Evolutionary conservation across 2,329 filamentous ascomycete species (phyloP).

Genomic region (Pyrenochaeta sp.): DNA sequence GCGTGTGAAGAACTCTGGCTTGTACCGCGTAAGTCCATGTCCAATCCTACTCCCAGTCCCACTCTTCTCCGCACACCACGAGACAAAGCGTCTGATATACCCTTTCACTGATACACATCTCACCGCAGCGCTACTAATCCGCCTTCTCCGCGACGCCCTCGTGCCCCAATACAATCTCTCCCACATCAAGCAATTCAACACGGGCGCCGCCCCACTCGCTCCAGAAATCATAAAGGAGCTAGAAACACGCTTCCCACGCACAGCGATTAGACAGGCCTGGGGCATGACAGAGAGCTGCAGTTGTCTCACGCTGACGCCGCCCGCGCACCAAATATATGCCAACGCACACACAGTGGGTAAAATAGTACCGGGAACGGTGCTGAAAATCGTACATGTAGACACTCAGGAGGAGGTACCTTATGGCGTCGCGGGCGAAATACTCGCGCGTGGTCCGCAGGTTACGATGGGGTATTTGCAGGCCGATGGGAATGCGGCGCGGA

Average conservation of each 20-base stretch:
- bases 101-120: too few relatives aligned
- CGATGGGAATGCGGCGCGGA: constrained; percentile 51
- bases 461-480: constrained; percentile 61
- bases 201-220: constrained; percentile 66
- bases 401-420: constrained; percentile 60
- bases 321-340: constrained; percentile 62
- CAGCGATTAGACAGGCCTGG: constrained; percentile 70
- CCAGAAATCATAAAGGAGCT: constrained; percentile 65
- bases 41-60: too few relatives aligned
- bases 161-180: constrained; percentile 64
- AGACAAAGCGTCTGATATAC: too few relatives aligned
- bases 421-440: constrained; percentile 62
- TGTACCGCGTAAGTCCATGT: too few relatives aligned
- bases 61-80: too few relatives aligned
- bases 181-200: constrained; percentile 63
- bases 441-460: constrained; percentile 57
- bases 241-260: constrained; percentile 63
- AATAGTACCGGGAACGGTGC: constrained; percentile 65
- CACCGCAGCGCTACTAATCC: constrained; percentile 68
- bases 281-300: constrained; percentile 73
- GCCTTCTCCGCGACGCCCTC: constrained; percentile 64
- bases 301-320: constrained; percentile 69
- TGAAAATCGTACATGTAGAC: constrained; percentile 66
- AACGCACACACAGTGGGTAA: constrained; percentile 65
- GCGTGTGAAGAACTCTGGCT: constrained; percentile 59